Conservation (phyloP, 2,329 filamentous ascomycete genomes). For the Sphaerostilbella broomeana region DNA sequence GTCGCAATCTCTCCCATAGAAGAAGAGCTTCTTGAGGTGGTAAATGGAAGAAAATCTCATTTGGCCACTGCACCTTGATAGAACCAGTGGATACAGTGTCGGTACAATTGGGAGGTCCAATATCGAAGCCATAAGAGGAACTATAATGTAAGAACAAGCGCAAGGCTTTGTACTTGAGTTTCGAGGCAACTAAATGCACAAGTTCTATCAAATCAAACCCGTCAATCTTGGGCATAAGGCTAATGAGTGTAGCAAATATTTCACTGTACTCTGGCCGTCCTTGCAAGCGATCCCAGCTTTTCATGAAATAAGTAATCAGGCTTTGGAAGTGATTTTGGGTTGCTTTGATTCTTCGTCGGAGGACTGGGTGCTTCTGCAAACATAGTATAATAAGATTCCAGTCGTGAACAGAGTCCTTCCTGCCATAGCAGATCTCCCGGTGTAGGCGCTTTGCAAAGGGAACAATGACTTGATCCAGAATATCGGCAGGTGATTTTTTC, state of each 20-base stretch:
- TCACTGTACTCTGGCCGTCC: background rate
- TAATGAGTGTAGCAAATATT: background rate
- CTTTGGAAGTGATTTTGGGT: background rate
- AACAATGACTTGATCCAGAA: background rate
- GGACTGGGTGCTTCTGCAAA: background rate
- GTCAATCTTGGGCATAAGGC: background rate
- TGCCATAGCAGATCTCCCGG: background rate
- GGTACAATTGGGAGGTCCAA: conserved; percentile 16
- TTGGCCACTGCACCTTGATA: background rate
- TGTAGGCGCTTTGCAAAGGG: conserved; percentile 6
- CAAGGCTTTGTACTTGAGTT: conserved; percentile 18
- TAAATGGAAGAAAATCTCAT: background rate
- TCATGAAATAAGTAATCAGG: background rate
- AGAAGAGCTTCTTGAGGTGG: background rate
- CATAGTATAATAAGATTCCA: conserved; percentile 1
- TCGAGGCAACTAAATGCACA: background rate
- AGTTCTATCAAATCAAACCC: background rate
- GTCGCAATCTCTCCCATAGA: background rate
- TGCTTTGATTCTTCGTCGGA: background rate
- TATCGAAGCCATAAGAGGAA: conserved; percentile 16
- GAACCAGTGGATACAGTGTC: conserved; percentile 8
- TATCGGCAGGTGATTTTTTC: background rate
- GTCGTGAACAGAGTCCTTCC: background rate
- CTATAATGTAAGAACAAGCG: conserved; percentile 18
- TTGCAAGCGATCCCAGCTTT: conserved; percentile 1